These are phyloP conservation scores for Hypomontagnella monticulosa DNA, from an alignment of 495 filamentous ascomycete species.

Conservation along the genomic window DNA sequence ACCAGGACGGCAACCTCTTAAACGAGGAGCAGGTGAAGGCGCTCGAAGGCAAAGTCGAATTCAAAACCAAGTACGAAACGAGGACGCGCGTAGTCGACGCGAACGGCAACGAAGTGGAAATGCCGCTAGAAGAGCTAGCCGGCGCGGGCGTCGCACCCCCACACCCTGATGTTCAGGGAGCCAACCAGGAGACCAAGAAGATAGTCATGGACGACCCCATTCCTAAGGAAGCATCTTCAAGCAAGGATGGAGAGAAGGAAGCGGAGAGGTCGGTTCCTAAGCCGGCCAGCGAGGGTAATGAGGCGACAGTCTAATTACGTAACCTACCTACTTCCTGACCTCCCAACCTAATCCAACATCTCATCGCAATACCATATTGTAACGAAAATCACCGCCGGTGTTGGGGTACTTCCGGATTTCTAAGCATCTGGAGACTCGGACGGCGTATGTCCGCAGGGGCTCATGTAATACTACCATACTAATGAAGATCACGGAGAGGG, in stretches of 20 bases:
- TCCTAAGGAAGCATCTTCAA: constrained; percentile 62
- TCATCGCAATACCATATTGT: constrained; percentile 15
- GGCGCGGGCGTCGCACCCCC: constrained; percentile 69
- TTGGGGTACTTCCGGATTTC: constrained; percentile 18
- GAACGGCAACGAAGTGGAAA: constrained; percentile 72
- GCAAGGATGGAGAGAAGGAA: constrained; percentile 71
- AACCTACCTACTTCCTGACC: neutral
- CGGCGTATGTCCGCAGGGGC: constrained; percentile 19
- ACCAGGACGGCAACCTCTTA: constrained; percentile 90
- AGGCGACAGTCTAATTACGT: constrained; percentile 58
- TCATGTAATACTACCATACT: constrained; percentile 39
- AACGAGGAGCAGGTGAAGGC: constrained; percentile 83
- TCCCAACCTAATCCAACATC: constrained; percentile 4
- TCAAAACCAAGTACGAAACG: constrained; percentile 94
- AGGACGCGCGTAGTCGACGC: constrained; percentile 84
- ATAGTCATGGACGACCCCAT: constrained; percentile 53
- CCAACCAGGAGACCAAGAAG: constrained; percentile 69
- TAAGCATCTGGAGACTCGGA: constrained; percentile 14
- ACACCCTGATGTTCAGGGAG: constrained; percentile 84
- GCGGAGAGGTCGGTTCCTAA: constrained; percentile 66
- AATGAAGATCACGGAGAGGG: constrained; percentile 37
- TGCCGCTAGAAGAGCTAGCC: constrained; percentile 49
- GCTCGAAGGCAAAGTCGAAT: constrained; percentile 89
- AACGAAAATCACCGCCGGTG: constrained; percentile 26
- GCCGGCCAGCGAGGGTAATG: constrained; percentile 80